Base-by-base conservation (phyloP, 306 rosid genomes). In the Vachellia pachyceras region DNA sequence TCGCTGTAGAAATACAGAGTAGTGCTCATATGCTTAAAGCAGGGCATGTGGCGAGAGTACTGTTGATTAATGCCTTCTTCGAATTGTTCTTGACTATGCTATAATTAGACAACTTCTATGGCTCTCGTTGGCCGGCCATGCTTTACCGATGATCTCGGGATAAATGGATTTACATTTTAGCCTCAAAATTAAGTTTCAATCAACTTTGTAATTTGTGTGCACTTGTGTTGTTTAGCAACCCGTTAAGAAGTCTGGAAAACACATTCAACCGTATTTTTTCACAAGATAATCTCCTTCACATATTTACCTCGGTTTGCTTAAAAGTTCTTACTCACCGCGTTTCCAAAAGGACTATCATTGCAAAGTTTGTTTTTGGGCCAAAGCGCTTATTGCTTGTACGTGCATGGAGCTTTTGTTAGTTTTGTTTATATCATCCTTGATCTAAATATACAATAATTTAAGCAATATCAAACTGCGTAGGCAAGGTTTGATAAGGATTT, bases 1-100 rank as follows among this genome's bases (percentile, higher is more conserved):
- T 95, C 75, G 90, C 85, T 5, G 7, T 88, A 25, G 84, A 84
- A 84, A 89, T 91, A 0, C 20, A 36, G 2, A 91, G 89, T 14
- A 46, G 39, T 22, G 90, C 86, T 7, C 67, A 63, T 36, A 82
- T 84, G 82, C 83, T 87, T 0, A 50, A 3, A 72, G 75, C 36
- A 37, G 77, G 66, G 9, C 69, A 20, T 58, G 65, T 10, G 65
- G 14, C 10, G 36, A 58, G 14, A 10, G 14, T 10, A 9, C 2
- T 22, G 14, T 23, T 58, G 14, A 23, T 58, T 18, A 7, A 18
- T 7, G 22, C 23, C 9, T 18, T 52, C 9, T 52, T 52, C 0
- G 0, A 17, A 5, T 3, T 58, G 36, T 58, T 23, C 36, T 2
- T 58, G 36, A 58, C 14, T 2, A 10, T 58, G 0, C 11, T 58